Conservation (phyloP, 2,329 filamentous ascomycete species). For the Trichothecium roseum region DNA sequence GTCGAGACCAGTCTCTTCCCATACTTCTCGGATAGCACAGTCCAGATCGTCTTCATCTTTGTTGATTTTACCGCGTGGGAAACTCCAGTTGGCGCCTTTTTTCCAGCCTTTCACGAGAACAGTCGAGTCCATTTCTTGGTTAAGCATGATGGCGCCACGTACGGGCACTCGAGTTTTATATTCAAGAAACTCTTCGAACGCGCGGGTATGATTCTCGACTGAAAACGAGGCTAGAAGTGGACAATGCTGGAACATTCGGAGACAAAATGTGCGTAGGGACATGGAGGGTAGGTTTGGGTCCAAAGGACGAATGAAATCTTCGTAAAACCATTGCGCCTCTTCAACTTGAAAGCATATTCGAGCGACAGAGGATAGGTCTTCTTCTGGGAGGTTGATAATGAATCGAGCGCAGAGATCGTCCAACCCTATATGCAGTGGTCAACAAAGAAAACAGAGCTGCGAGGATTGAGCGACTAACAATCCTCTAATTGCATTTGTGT, state of each 20-base stretch:
- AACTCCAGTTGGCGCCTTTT: conserved; percentile 92
- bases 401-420: conserved; percentile 98
- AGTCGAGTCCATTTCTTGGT: conserved; percentile 86
- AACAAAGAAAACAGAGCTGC: conserved; percentile 2
- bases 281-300: conserved; percentile 79
- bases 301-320: conserved; percentile 92
- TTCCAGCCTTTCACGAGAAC: conserved; percentile 97
- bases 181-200: conserved; percentile 83
- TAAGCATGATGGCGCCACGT: conserved; percentile 85
- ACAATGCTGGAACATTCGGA: conserved; percentile 89
- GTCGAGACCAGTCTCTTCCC: conserved; percentile 92
- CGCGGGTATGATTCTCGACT: conserved; percentile 64
- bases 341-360: conserved; percentile 98
- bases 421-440: conserved; percentile 51
- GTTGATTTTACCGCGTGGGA: conserved; percentile 95
- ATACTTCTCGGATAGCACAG: conserved; percentile 88
- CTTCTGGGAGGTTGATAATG: conserved; percentile 89
- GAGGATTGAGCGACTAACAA: conserved; percentile 42
- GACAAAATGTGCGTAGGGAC: conserved; percentile 73
- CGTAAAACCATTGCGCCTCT: conserved; percentile 99
- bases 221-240: conserved; percentile 78
- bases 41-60: conserved; percentile 91
- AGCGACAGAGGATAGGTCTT: conserved; percentile 81
- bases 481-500: conserved; percentile 81
- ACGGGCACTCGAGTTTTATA: conserved; percentile 96